phyloP scores from a whole-genome alignment of 768 basidiomycete species.

The Boletus fagicola region DNA sequence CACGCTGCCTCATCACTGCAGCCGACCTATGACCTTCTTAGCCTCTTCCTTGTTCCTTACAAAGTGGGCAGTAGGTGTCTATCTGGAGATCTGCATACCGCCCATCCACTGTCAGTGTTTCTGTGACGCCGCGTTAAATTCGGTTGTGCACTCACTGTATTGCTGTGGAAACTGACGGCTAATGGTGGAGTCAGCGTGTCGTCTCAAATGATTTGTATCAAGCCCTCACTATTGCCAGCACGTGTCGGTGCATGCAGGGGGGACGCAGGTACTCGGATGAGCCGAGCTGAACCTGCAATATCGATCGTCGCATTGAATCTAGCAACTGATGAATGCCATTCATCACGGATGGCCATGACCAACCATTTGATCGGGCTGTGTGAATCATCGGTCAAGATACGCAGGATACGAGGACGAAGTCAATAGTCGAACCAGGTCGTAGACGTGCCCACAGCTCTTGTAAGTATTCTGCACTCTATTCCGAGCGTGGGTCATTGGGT shows the following conservation, averaged over 20 bases:
- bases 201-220: conserved; percentile 4
- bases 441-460: conserved; percentile 53
- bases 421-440: conserved; percentile 45
- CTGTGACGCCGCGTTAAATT: conserved; percentile 8
- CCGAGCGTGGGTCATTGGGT: conserved; percentile 3
- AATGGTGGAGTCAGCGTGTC: conserved; percentile 24
- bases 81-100: conserved; percentile 35
- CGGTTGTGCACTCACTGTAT: conserved; percentile 49
- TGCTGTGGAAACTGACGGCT: conserved; percentile 73
- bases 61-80: conserved; percentile 35
- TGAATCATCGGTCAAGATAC: conserved; percentile 12
- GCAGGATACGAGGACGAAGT: conserved; percentile 10
- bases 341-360: conserved; percentile 13
- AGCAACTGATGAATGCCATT: conserved; percentile 18
- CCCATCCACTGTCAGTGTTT: conserved; percentile 13
- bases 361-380: conserved; percentile 63
- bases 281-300: conserved; percentile 69
- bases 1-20: conserved; percentile 5
- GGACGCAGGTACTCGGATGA: conserved; percentile 58
- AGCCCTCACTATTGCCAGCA: conserved; percentile 77
- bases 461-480: conserved; percentile 65
- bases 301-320: conserved; percentile 66
- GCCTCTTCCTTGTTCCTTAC: conserved; percentile 16
- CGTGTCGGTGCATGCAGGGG: conserved; percentile 52
- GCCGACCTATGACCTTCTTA: conserved; percentile 5